Evolutionary conservation across 2,329 filamentous ascomycete species (phyloP).

Genomic region (Calonectria ilicicola): DNA sequence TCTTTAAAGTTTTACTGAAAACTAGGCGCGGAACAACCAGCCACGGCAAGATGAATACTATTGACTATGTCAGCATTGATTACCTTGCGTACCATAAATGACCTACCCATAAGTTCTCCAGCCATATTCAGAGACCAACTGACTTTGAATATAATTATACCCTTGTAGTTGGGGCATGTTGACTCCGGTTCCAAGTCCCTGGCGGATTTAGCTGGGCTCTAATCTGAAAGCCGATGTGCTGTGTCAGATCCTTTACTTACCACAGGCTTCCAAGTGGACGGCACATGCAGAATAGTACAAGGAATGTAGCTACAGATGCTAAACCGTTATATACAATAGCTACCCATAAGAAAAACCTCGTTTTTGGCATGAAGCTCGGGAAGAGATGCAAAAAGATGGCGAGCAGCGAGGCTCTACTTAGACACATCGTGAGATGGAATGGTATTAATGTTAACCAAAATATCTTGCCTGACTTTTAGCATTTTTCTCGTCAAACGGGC

Average conservation of each 20-base stretch:
- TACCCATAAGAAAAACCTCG: not conserved
- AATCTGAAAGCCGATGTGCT: too few species aligned
- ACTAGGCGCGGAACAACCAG: not conserved
- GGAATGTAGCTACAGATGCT: not conserved
- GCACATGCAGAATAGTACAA: not conserved
- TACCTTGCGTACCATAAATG: not conserved
- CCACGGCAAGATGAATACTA: not conserved
- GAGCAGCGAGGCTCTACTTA: not conserved
- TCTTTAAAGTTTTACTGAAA: not conserved
- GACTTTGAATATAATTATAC: not conserved
- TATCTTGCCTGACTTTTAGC: not conserved
- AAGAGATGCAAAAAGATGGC: not conserved
- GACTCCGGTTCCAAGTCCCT: not conserved
- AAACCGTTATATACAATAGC: not conserved
- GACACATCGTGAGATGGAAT: not conserved
- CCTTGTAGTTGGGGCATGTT: not conserved
- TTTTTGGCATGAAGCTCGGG: not conserved
- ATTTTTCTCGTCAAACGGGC: not conserved
- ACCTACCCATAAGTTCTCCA: not conserved
- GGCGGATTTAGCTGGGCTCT: not conserved
- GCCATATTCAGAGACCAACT: not conserved
- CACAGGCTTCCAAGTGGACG: not conserved
- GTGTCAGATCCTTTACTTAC: not conserved
- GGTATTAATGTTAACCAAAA: not conserved
- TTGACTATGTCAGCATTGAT: not conserved